These are phyloP conservation scores for Curvularia hawaiiensis DNA, from an alignment of 2,329 filamentous ascomycete genomes.

Conservation along the genomic window DNA sequence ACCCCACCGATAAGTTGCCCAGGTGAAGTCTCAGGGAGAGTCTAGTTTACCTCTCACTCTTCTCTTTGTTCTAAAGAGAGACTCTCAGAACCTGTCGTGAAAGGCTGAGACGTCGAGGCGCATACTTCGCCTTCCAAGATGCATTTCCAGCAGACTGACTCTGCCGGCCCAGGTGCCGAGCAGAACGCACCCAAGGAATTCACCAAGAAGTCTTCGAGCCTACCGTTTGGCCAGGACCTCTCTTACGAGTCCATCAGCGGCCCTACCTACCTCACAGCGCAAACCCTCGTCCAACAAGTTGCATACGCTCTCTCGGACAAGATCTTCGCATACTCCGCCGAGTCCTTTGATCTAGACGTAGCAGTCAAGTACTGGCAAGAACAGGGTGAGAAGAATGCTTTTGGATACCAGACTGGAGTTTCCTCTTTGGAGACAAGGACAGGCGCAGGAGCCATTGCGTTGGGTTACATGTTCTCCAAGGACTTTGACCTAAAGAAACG, in stretches of 20 bases:
- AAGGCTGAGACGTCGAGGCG: conserved; percentile 18
- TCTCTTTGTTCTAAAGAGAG: conserved; percentile 15
- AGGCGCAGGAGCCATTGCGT: conserved; percentile 86
- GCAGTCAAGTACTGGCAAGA: conserved; percentile 79
- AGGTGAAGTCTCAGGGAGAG: conserved; percentile 23
- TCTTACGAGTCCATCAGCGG: conserved; percentile 70
- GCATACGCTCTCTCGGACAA: conserved; percentile 95
- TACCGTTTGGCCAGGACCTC: conserved; percentile 60
- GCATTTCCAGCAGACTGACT: conserved; percentile 47
- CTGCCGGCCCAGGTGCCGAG: conserved; percentile 44
- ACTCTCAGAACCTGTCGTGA: conserved; percentile 6
- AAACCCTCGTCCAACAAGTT: conserved; percentile 93
- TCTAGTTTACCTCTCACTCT: conserved; percentile 15
- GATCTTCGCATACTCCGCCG: conserved; percentile 94
- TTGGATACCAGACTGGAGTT: conserved; percentile 79
- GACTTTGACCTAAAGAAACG: conserved; percentile 94
- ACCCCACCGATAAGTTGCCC: conserved; percentile 17
- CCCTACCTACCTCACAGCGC: conserved; percentile 90
- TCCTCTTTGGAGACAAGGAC: conserved; percentile 83
- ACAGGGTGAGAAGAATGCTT: conserved; percentile 74
- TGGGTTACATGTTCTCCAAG: conserved; percentile 97
- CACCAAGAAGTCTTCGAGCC: conserved; percentile 52
- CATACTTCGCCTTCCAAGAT: conserved; percentile 30
- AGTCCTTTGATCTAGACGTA: conserved; percentile 87
- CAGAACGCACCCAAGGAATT: conserved; percentile 41